Conservation (phyloP, 2,329 filamentous ascomycete genomes). For the Aspergillus ochraceus region DNA sequence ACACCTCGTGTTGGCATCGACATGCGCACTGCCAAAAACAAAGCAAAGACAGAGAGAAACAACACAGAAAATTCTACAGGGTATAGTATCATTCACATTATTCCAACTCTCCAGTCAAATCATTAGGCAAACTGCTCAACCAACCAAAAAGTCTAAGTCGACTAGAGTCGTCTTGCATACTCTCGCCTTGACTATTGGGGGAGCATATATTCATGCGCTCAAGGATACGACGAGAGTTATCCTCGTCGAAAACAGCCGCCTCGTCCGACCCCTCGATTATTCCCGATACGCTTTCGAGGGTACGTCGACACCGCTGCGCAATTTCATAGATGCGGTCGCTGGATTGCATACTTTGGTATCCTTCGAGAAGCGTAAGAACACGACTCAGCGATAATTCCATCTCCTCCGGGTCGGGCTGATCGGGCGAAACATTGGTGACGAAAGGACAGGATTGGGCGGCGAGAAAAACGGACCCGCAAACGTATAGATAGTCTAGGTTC, state of each 20-base stretch:
- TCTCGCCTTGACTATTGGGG: background rate
- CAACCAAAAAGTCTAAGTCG: constrained; percentile 5
- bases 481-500: constrained; percentile 16
- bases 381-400: constrained; percentile 2
- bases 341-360: background rate
- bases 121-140: constrained; percentile 15
- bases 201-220: background rate
- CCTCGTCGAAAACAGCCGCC: background rate
- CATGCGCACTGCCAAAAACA: background rate
- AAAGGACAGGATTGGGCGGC: constrained; percentile 11
- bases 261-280: background rate
- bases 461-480: constrained; percentile 13
- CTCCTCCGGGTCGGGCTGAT: background rate
- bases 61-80: constrained; percentile 20
- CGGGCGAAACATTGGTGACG: background rate
- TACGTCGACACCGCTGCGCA: constrained; percentile 7
- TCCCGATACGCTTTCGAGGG: background rate
- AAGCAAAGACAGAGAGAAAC: background rate
- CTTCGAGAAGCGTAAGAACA: background rate
- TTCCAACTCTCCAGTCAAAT: constrained; percentile 5
- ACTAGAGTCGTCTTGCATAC: background rate
- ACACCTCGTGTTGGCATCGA: background rate
- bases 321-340: background rate
- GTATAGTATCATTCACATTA: background rate
- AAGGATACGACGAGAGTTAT: background rate